Evolutionary conservation across 345 rosid species (phyloP), one percentile per base, ranked within the genome.

Genomic region (Populus alba): DNA sequence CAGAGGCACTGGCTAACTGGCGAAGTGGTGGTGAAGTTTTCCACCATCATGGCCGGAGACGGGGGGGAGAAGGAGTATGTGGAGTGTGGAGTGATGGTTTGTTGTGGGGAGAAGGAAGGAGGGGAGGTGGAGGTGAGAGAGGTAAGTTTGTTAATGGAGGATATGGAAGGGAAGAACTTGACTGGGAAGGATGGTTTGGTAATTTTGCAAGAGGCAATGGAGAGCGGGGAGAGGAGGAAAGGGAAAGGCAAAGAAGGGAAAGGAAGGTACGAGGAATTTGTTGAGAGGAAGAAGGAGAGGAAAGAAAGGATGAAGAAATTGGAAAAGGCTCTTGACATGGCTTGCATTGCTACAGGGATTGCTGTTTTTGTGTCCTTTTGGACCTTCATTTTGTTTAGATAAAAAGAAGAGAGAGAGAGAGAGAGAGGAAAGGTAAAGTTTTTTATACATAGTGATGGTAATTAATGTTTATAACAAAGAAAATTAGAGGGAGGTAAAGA

Each of bases 1-100:
- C 84, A 79, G 85, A 80, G 91, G 78, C 91, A 88, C 83, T 93
- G 98, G 98, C 66, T 91, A 41, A 84, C 91, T 3, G 94, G 92
- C 1, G 92, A 90, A 16, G 85, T 91, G 27, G 89, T 86, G 81
- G 87, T 82, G 72, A 77, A 76, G 38, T 95, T 85, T 45, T 86
- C 90, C 57, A 78, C 82, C 47, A 79, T 91, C 62, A 51, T 84
- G 61, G 86, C 57, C 3, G 86, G 82, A 43, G 83, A 67, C 1
- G 77, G 73, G 18, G 49, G 78, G 38, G 77, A 25, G 51, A 72
- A 23, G 83, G 92, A 85, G 78, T 43, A n/a, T 1, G 92, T 85
- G 72, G 83, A 83, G 84, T 84, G 86, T 41, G 82, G 65, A 70
- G 85, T 87, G 77, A 78, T 25, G 76, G 89, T 91, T 45, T 85